Conservation (phyloP, 164 flowering plant genomes). For the Piper betle region DNA sequence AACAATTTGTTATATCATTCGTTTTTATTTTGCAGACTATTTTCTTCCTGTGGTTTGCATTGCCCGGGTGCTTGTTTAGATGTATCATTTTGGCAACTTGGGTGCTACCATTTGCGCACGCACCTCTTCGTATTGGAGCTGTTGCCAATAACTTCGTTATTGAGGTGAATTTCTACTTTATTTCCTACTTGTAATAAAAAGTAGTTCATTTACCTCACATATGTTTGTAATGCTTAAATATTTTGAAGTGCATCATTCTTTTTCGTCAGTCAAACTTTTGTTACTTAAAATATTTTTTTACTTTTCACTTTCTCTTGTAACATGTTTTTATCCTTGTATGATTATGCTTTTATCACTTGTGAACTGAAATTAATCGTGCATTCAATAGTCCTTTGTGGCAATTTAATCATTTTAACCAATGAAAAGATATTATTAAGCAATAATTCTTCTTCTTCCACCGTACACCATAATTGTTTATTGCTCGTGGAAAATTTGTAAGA, state of each 20-base stretch:
- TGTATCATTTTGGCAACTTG: slow-evolving; percentile 57
- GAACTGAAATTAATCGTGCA: too few relatives aligned
- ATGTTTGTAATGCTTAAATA: background rate
- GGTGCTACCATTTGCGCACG: slow-evolving; percentile 87
- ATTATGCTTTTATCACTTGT: too few relatives aligned
- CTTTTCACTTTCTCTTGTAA: too few relatives aligned
- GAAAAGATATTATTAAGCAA: too few relatives aligned
- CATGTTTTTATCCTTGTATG: background rate
- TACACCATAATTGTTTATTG: too few relatives aligned
- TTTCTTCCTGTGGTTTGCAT: slow-evolving; percentile 88
- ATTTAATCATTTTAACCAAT: too few relatives aligned
- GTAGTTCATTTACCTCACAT: background rate
- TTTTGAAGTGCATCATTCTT: too few relatives aligned
- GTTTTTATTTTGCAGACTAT: slow-evolving; percentile 37
- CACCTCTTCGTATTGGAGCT: slow-evolving; percentile 71
- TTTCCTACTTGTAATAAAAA: too few relatives aligned
- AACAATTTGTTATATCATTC: background rate
- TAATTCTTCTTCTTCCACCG: too few relatives aligned
- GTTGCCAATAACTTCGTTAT: slow-evolving; percentile 72
- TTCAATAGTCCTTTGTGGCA: too few relatives aligned
- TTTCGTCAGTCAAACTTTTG: background rate
- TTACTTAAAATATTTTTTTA: too few relatives aligned
- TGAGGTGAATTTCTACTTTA: slow-evolving; percentile 36
- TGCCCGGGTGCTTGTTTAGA: slow-evolving; percentile 92
- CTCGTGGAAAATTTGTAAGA: too few relatives aligned